These are phyloP conservation scores for Lentinula novae-zelandiae DNA, from an alignment of 1,284 basidiomycete species.

Conservation along the genomic window DNA sequence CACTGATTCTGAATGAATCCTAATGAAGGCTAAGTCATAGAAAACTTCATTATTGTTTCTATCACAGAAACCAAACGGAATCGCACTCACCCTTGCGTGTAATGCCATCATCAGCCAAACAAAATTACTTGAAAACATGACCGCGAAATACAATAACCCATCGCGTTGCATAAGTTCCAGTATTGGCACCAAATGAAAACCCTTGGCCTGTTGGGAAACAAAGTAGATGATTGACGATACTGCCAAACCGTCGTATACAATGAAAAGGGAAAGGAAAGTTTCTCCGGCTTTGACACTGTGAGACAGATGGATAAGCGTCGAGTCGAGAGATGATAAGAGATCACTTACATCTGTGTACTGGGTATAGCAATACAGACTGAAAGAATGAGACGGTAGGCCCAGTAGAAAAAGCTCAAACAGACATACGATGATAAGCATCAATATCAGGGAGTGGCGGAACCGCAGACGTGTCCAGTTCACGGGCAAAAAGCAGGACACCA, in stretches of 20 bases:
- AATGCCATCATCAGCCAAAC: conserved; percentile 20
- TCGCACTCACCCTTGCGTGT: conserved; percentile 17
- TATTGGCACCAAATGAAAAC: conserved; percentile 1
- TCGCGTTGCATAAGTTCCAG: conserved; percentile 18
- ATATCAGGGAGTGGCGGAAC: conserved; percentile 10
- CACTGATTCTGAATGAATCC: conserved; percentile 16
- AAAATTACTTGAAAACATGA: conserved; percentile 22
- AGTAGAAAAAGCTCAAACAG: too few species aligned
- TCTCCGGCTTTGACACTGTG: conserved; percentile 13
- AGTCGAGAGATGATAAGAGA: background rate
- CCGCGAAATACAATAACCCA: conserved; percentile 21
- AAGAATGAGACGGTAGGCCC: background rate
- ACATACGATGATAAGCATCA: conserved; percentile 16
- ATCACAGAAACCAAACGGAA: background rate
- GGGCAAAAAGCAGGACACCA: conserved; percentile 9
- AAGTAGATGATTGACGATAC: conserved; percentile 15
- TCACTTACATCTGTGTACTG: conserved; percentile 5
- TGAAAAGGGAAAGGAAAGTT: conserved; percentile 16
- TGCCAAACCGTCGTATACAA: conserved; percentile 20
- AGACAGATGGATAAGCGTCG: background rate
- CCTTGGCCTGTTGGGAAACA: conserved; percentile 1
- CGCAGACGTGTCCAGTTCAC: background rate
- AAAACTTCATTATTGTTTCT: background rate
- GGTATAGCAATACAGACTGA: conserved; percentile 16
- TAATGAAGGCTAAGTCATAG: conserved; percentile 9